Conservation (phyloP, 108 stramenopile genomes). For the Stephanodiscus minutulus region DNA sequence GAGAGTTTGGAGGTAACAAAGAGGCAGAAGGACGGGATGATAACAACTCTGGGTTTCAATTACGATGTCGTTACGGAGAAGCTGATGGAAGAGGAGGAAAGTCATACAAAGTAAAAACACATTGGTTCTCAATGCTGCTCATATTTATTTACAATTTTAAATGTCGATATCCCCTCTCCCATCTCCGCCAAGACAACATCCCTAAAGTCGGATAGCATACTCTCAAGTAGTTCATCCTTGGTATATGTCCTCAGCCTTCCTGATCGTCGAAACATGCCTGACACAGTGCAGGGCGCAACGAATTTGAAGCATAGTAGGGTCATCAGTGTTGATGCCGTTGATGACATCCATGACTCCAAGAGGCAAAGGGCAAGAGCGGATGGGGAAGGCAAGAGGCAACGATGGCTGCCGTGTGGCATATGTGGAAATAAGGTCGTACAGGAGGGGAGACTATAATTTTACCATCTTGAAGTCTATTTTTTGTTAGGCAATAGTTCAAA, state of each 20-base stretch:
- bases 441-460: no score
- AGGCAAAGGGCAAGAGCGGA: no score
- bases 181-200: conserved; percentile 56
- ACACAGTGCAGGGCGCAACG: conserved; percentile 60
- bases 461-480: no score
- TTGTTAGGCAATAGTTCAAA: no score
- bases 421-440: no score
- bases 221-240: conserved; percentile 61
- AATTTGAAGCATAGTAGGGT: conserved; percentile 60
- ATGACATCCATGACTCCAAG: no score
- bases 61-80: conserved; percentile 89
- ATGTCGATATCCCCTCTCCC: background rate
- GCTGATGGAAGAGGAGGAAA: background rate
- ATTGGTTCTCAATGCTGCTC: background rate
- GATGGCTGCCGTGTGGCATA: no score
- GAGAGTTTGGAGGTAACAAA: conserved; percentile 61
- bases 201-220: conserved; percentile 67
- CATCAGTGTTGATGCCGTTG: conserved; percentile 50
- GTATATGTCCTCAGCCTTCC: conserved; percentile 54
- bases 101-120: background rate
- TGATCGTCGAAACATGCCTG: conserved; percentile 57
- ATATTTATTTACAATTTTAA: no score
- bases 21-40: conserved; percentile 42
- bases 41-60: conserved; percentile 85
- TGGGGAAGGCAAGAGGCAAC: no score